These are phyloP conservation scores for Hypoxylon intermedium DNA, from an alignment of 495 filamentous ascomycete genomes.

Conservation along the genomic window DNA sequence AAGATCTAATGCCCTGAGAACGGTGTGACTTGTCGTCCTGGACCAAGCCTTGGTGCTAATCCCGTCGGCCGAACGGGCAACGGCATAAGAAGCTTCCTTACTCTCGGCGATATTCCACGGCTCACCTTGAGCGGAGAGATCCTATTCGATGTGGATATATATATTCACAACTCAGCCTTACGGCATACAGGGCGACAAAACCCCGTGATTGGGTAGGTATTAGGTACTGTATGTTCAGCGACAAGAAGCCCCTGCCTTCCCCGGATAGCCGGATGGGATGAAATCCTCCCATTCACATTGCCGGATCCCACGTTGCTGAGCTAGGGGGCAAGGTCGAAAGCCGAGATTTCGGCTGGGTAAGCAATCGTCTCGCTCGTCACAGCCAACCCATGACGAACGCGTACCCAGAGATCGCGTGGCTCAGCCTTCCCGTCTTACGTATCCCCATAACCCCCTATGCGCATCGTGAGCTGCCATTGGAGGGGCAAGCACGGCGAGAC, in stretches of 20 bases:
- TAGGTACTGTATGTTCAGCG: too few relatives aligned
- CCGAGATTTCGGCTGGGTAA: conserved; percentile 1
- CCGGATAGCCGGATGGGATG: conserved; percentile 6
- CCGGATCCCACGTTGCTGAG: not conserved
- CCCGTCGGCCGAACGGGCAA: too few relatives aligned
- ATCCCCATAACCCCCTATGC: conserved; percentile 2
- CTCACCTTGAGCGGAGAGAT: too few relatives aligned
- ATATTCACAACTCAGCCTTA: conserved; percentile 3
- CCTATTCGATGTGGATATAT: not conserved
- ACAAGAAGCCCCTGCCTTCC: conserved; percentile 2
- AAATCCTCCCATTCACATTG: not conserved
- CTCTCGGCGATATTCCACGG: not conserved
- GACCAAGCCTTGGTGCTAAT: too few relatives aligned
- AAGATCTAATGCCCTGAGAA: too few relatives aligned
- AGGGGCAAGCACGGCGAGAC: not conserved
- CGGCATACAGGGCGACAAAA: conserved; percentile 9
- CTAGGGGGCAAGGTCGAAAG: not conserved
- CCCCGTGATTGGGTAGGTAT: too few relatives aligned
- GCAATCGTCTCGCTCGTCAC: conserved; percentile 1
- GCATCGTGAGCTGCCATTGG: conserved; percentile 7
- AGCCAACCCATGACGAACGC: conserved; percentile 3
- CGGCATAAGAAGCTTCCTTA: conserved; percentile 10
- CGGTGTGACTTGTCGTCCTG: too few relatives aligned
- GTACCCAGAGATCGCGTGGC: conserved; percentile 9
- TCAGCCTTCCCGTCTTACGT: conserved; percentile 36